Evolutionary conservation across 176 grass and related monocot genomes (phyloP).

Genomic region (sorghum (Sorghum bicolor)): DNA sequence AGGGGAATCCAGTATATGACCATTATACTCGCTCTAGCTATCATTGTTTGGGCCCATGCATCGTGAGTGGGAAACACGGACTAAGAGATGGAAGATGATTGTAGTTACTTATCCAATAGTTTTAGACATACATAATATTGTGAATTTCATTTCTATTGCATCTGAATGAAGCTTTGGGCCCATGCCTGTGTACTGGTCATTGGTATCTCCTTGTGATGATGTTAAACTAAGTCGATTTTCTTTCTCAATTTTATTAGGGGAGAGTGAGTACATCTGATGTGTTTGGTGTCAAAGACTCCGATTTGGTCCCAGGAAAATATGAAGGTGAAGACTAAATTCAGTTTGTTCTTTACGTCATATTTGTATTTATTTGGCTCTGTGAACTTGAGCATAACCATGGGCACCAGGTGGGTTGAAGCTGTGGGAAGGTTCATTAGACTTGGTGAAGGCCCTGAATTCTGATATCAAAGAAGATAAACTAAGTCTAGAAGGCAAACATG

Average conservation of each 20-base stretch:
- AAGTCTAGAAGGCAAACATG: constrained; percentile 54
- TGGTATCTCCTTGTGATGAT: not conserved
- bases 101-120: not conserved
- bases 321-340: constrained; percentile 53
- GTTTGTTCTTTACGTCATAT: constrained; percentile 12
- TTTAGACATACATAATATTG: not conserved
- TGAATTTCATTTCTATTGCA: not conserved
- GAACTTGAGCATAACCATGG: constrained; percentile 16
- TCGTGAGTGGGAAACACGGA: not conserved
- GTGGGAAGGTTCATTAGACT: constrained; percentile 93
- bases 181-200: not conserved
- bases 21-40: not conserved
- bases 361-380: not conserved
- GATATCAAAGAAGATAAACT: constrained; percentile 42
- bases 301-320: constrained; percentile 94
- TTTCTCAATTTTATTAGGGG: constrained; percentile 45
- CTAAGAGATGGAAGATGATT: not conserved
- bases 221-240: constrained; percentile 22
- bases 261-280: constrained; percentile 80
- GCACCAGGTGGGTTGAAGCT: constrained; percentile 82
- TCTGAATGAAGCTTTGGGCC: not conserved
- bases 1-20: not conserved
- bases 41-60: not conserved
- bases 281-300: constrained; percentile 77
- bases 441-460: constrained; percentile 62